These are phyloP conservation scores for Ceratobasidium sp. DNA, from an alignment of 1,284 basidiomycete genomes.

Conservation along the genomic window DNA sequence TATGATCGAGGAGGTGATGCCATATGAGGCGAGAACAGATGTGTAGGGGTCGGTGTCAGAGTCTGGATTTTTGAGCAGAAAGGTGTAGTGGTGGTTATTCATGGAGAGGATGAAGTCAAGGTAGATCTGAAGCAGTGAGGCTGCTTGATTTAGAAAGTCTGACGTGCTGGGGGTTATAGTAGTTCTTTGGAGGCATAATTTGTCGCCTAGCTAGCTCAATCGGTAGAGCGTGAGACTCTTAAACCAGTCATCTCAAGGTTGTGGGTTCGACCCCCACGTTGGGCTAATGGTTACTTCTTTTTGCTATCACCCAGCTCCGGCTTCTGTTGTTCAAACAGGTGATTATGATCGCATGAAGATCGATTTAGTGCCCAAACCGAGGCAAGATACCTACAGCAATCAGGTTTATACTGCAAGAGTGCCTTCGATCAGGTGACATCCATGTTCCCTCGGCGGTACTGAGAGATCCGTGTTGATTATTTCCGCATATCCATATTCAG, in stretches of 20 bases:
- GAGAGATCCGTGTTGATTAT: too few species aligned
- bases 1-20: slow-evolving; percentile 69
- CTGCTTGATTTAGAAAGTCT: neutral
- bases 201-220: slow-evolving; percentile 44
- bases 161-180: neutral
- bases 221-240: slow-evolving; percentile 47
- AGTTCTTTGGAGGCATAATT: neutral
- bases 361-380: too few species aligned
- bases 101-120: neutral
- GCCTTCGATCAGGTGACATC: too few species aligned
- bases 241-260: slow-evolving; percentile 44
- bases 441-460: too few species aligned
- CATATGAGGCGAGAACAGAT: slow-evolving; percentile 59
- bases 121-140: neutral
- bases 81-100: slow-evolving; percentile 34
- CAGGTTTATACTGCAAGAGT: too few species aligned
- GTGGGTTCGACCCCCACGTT: slow-evolving; percentile 43
- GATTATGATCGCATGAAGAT: too few species aligned
- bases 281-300: slow-evolving; percentile 36
- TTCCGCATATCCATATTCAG: too few species aligned
- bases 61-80: slow-evolving; percentile 51
- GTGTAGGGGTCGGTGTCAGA: slow-evolving; percentile 67
- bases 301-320: neutral
- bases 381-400: too few species aligned
- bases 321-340: neutral